Evolutionary conservation across 352 stramenopile species (phyloP).

Genomic region (Peronospora farinosa): DNA sequence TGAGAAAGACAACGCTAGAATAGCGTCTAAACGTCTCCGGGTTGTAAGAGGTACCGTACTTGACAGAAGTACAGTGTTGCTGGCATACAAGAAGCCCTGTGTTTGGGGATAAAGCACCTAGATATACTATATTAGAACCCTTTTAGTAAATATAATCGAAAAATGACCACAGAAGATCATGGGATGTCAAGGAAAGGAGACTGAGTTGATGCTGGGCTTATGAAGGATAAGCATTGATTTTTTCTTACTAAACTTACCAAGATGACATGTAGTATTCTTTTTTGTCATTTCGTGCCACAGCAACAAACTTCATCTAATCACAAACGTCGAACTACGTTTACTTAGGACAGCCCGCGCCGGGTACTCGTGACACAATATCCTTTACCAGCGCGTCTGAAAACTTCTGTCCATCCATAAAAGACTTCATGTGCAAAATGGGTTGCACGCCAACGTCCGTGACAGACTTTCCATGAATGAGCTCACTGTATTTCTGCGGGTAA

Average conservation of each 20-base stretch:
- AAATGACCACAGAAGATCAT: background rate
- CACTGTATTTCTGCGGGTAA: conserved; percentile 89
- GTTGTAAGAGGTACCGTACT: too few relatives aligned
- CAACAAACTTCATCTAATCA: conserved; percentile 6
- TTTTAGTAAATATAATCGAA: too few relatives aligned
- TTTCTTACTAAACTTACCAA: background rate
- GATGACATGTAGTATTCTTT: background rate
- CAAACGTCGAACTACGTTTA: conserved; percentile 5
- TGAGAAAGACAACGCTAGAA: too few relatives aligned
- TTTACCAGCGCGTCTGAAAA: conserved; percentile 82
- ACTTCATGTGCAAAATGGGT: conserved; percentile 96
- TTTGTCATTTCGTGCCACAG: background rate
- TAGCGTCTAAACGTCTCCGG: too few relatives aligned
- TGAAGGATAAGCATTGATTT: background rate
- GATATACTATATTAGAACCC: too few relatives aligned
- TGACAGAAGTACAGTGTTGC: too few relatives aligned
- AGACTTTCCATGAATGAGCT: conserved; percentile 84
- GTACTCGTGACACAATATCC: conserved; percentile 71
- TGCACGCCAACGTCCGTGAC: conserved; percentile 91
- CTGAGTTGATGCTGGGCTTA: background rate
- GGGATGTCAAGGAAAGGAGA: background rate
- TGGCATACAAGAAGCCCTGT: too few relatives aligned
- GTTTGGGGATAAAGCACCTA: too few relatives aligned
- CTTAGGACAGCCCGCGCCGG: conserved; percentile 44
- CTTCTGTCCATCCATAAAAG: conserved; percentile 88